These are phyloP conservation scores for Betula pendula DNA, from an alignment of 306 rosid species.

Conservation along the genomic window DNA sequence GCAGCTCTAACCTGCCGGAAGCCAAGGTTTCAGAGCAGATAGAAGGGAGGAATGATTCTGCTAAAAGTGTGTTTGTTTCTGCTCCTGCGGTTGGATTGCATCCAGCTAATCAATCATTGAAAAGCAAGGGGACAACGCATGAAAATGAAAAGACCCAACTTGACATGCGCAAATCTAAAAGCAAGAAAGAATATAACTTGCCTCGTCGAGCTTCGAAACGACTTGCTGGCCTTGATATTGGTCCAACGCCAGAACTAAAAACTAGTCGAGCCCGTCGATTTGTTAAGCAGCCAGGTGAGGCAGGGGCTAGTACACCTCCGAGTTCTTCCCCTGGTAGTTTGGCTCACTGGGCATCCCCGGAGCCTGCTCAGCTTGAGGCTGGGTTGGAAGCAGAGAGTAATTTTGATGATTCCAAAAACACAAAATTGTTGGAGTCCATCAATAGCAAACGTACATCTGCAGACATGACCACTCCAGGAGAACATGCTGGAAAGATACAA, in stretches of 20 bases:
- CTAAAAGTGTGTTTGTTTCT: slow-evolving; percentile 30
- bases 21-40: slow-evolving; percentile 35
- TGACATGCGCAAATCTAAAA: slow-evolving; percentile 32
- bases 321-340: slow-evolving; percentile 30
- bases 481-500: slow-evolving; percentile 23
- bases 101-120: slow-evolving; percentile 29
- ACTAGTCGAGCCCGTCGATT: slow-evolving; percentile 40
- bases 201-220: slow-evolving; percentile 90
- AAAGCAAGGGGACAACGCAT: slow-evolving; percentile 26
- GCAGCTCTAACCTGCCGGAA: slow-evolving; percentile 28
- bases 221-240: slow-evolving; percentile 79
- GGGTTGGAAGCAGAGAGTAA: slow-evolving; percentile 26
- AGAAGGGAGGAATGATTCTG: slow-evolving; percentile 31
- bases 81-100: slow-evolving; percentile 19
- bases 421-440: slow-evolving; percentile 13
- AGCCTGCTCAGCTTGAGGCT: slow-evolving; percentile 16
- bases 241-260: slow-evolving; percentile 54
- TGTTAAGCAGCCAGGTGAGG: slow-evolving; percentile 35
- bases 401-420: slow-evolving; percentile 4
- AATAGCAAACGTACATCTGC: slow-evolving; percentile 6
- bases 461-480: slow-evolving; percentile 21
- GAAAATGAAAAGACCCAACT: slow-evolving; percentile 35
- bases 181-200: slow-evolving; percentile 45
- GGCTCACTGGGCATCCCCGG: slow-evolving; percentile 20
- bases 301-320: slow-evolving; percentile 29